Evolutionary conservation across 1,139 yeast genomes (phyloP).

Genomic region (Saccharomyces pastorianus): DNA sequence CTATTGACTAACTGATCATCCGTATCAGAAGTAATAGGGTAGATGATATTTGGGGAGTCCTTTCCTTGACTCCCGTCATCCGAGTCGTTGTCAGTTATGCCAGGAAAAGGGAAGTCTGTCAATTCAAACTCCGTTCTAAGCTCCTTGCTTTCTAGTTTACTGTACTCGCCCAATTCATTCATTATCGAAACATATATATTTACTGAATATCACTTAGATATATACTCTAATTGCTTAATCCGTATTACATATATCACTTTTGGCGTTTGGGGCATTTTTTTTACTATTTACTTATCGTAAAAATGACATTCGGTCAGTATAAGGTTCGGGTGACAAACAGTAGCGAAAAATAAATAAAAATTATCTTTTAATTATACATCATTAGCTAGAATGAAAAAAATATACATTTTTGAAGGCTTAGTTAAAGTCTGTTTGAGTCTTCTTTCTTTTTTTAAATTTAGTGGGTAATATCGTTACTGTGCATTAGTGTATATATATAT

Average conservation of each 20-base stretch:
- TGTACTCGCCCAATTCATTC: background rate
- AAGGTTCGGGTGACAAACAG: background rate
- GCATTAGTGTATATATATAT: background rate
- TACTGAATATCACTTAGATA: background rate
- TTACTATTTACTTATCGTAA: background rate
- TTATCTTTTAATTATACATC: background rate
- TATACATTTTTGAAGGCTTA: background rate
- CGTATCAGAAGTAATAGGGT: background rate
- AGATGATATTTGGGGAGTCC: background rate
- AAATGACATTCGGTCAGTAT: background rate
- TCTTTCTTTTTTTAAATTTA: too few species aligned
- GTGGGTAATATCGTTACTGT: too few species aligned
- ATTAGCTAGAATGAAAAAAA: background rate
- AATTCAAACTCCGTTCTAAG: background rate
- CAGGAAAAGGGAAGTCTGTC: background rate
- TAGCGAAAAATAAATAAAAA: background rate
- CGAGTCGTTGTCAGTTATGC: background rate
- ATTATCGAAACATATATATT: background rate
- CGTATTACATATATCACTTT: background rate
- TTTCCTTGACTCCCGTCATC: background rate
- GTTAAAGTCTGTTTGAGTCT: too few species aligned
- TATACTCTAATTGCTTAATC: background rate
- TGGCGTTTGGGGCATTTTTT: background rate
- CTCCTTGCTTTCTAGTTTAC: background rate
- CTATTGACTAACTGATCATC: constrained; percentile 5